A percentile compares a stretch with the other conserved stretches of the same genome.
Evolutionary conservation across 768 basidiomycete genomes (phyloP).

Genomic region (Hydnomerulius pinastri): DNA sequence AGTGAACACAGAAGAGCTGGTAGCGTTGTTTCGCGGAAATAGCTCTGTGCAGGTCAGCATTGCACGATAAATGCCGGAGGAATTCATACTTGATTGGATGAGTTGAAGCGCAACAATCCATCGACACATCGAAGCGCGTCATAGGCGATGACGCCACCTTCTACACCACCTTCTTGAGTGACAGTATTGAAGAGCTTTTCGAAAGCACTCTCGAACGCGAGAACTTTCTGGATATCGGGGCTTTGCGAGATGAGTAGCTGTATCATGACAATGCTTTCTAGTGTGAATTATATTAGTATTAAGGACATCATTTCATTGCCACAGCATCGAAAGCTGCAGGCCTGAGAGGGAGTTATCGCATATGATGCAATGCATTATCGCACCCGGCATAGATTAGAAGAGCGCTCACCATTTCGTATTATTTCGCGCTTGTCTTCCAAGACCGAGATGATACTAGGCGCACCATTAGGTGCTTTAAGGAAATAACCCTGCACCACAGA

Average conservation of each 20-base stretch:
- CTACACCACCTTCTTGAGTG: conserved; percentile 84
- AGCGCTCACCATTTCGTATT: conserved; percentile 75
- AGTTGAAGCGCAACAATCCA: conserved; percentile 86
- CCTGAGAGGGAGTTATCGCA: not conserved
- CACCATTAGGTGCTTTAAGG: conserved; percentile 78
- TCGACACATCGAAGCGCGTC: conserved; percentile 87
- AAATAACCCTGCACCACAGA: conserved; percentile 89
- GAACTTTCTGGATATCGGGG: conserved; percentile 92
- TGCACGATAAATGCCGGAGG: not conserved
- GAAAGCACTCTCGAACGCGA: conserved; percentile 96
- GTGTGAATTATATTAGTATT: conserved; percentile 16
- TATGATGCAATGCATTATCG: no score
- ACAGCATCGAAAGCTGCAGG: not conserved
- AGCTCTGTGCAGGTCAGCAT: conserved; percentile 62
- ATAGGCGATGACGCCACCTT: conserved; percentile 84
- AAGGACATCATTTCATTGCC: not conserved
- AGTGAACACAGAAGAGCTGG: conserved; percentile 66
- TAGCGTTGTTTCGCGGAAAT: conserved; percentile 89
- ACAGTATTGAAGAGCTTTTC: conserved; percentile 93
- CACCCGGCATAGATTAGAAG: no score
- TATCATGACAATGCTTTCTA: conserved; percentile 83
- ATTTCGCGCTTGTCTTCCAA: conserved; percentile 89
- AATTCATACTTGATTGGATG: conserved; percentile 82
- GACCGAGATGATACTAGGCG: conserved; percentile 68
- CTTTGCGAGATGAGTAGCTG: conserved; percentile 83